These are phyloP conservation scores for Flaveria robusta DNA, from an alignment of 129 eudicot species.

Conservation along the genomic window DNA sequence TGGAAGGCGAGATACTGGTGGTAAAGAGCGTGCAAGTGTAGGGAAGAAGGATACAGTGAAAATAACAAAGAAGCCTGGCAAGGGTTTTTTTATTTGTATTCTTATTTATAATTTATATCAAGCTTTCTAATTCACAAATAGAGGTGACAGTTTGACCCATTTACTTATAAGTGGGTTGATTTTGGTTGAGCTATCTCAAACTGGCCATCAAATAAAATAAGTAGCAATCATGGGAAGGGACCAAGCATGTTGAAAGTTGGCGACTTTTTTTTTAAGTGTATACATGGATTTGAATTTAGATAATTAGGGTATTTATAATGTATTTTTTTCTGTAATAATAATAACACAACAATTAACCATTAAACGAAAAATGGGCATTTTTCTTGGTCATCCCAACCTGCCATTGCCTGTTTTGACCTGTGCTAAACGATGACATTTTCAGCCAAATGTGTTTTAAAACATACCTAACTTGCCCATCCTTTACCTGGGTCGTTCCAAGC, in stretches of 20 bases:
- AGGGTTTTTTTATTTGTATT: constrained; percentile 17
- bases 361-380: background rate
- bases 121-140: constrained; percentile 1
- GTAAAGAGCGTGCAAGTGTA: constrained; percentile 46
- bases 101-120: background rate
- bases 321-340: background rate
- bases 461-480: background rate
- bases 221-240: background rate
- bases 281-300: background rate
- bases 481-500: background rate
- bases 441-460: background rate
- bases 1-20: constrained; percentile 51
- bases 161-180: constrained; percentile 11
- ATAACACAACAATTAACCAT: background rate
- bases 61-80: constrained; percentile 70
- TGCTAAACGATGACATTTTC: background rate
- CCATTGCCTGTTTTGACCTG: background rate
- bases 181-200: constrained; percentile 11
- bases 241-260: background rate
- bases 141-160: constrained; percentile 10
- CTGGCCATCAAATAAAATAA: background rate
- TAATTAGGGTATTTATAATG: background rate
- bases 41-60: constrained; percentile 80
- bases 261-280: background rate
- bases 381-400: background rate